Evolutionary conservation across 108 stramenopile species (phyloP).

Genomic region (Aurantiochytrium sp.): DNA sequence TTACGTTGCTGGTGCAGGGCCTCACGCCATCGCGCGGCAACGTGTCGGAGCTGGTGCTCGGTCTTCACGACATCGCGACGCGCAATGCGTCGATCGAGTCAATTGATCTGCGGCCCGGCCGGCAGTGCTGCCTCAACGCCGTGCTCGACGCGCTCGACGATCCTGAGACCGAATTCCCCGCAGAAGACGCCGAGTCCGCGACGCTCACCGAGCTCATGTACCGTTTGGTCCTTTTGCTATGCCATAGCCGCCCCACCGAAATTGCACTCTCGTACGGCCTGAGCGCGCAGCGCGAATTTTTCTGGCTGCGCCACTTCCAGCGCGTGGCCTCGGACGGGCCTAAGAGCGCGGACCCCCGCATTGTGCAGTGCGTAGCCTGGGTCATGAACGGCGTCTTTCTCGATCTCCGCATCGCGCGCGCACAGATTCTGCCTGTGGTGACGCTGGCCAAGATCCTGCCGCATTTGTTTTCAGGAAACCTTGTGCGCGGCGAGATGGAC

Average conservation of each 20-base stretch:
- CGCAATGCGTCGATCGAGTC: background rate
- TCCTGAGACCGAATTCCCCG: background rate
- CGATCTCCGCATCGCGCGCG: background rate
- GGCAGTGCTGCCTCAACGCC: background rate
- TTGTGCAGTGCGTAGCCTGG: background rate
- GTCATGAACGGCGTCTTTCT: background rate
- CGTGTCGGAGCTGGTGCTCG: conserved; percentile 23
- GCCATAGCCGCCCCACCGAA: background rate
- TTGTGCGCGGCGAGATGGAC: background rate
- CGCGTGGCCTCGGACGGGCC: background rate
- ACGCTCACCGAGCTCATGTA: background rate
- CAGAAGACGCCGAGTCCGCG: background rate
- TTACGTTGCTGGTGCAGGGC: background rate
- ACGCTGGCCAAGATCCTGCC: background rate
- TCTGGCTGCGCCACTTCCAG: conserved; percentile 21
- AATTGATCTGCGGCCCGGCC: background rate
- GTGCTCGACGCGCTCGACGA: conserved; percentile 6
- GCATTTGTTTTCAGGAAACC: background rate
- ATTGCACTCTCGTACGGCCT: background rate
- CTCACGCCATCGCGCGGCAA: background rate
- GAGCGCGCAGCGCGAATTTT: background rate
- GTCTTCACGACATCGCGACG: background rate
- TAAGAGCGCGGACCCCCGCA: background rate
- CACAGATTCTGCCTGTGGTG: background rate
- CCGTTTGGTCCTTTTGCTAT: background rate